Evolutionary conservation across 306 rosid species (phyloP).

Genomic region (Ammopiptanthus mongolicus): DNA sequence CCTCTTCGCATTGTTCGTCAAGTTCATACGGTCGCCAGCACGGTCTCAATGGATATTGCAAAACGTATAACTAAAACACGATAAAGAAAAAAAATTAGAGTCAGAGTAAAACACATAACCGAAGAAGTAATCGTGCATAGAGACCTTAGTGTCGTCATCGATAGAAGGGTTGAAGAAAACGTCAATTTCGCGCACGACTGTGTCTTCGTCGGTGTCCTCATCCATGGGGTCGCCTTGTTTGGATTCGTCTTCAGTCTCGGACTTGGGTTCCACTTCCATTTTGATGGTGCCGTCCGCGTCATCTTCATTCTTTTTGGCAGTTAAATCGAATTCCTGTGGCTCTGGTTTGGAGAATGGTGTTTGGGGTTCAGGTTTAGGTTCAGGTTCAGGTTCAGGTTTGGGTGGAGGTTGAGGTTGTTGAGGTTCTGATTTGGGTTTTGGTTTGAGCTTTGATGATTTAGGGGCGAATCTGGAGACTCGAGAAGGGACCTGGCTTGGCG

Average conservation of each 20-base stretch:
- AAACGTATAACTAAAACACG: constrained; percentile 49
- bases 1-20: constrained; percentile 79
- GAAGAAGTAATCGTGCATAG: not conserved
- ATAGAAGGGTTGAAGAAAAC: constrained; percentile 58
- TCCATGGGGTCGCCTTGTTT: constrained; percentile 47
- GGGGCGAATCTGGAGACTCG: constrained; percentile 64
- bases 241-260: constrained; percentile 29
- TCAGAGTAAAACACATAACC: not conserved
- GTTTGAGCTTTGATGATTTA: constrained; percentile 51
- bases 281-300: constrained; percentile 28
- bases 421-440: constrained; percentile 40
- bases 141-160: constrained; percentile 53
- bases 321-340: constrained; percentile 20
- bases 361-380: too few species aligned
- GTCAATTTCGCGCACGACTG: constrained; percentile 78
- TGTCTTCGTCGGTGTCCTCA: constrained; percentile 48
- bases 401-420: constrained; percentile 11
- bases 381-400: constrained; percentile 19
- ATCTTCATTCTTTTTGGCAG: constrained; percentile 30
- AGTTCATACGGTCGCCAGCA: constrained; percentile 83
- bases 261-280: constrained; percentile 35
- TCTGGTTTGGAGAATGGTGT: constrained; percentile 30
- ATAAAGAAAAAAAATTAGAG: not conserved
- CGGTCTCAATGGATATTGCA: constrained; percentile 89
- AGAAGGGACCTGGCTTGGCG: constrained; percentile 36